Conservation (phyloP, 495 filamentous ascomycete genomes). For the Aspergillus haitiensis region DNA sequence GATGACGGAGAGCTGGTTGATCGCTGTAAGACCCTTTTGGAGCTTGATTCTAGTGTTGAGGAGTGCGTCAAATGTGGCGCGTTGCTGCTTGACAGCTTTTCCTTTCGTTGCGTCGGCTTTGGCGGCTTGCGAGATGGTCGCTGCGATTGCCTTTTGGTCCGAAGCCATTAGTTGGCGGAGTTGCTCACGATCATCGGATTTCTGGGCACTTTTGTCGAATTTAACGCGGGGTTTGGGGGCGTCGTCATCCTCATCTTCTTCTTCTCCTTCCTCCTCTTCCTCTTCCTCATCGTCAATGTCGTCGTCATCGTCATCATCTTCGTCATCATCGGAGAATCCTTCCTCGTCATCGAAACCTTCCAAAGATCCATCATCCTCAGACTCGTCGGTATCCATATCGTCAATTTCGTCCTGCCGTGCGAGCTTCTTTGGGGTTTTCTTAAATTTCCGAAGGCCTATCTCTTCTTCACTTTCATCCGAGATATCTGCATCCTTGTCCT, state of each 20-base stretch:
- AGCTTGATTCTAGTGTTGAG: constrained; percentile 85
- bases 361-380: constrained; percentile 24
- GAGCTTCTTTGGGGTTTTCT: constrained; percentile 43
- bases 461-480: constrained; percentile 27
- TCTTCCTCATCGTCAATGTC: constrained; percentile 45
- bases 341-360: constrained; percentile 25
- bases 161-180: constrained; percentile 68
- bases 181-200: constrained; percentile 53
- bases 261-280: constrained; percentile 36
- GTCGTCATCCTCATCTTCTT: constrained; percentile 34
- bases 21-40: constrained; percentile 81
- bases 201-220: constrained; percentile 22
- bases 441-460: constrained; percentile 31
- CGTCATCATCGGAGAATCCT: constrained; percentile 25
- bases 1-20: constrained; percentile 66
- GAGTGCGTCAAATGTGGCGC: constrained; percentile 79
- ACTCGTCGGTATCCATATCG: constrained; percentile 26
- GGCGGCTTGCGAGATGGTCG: constrained; percentile 69
- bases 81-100: constrained; percentile 76
- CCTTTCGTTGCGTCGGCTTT: constrained; percentile 83
- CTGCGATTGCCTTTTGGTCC: constrained; percentile 67
- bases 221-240: constrained; percentile 28
- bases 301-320: constrained; percentile 33
- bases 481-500: constrained; percentile 49
- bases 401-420: constrained; percentile 19